Base-by-base conservation (phyloP, 1,284 basidiomycete genomes). In the Puccinia polysora region DNA sequence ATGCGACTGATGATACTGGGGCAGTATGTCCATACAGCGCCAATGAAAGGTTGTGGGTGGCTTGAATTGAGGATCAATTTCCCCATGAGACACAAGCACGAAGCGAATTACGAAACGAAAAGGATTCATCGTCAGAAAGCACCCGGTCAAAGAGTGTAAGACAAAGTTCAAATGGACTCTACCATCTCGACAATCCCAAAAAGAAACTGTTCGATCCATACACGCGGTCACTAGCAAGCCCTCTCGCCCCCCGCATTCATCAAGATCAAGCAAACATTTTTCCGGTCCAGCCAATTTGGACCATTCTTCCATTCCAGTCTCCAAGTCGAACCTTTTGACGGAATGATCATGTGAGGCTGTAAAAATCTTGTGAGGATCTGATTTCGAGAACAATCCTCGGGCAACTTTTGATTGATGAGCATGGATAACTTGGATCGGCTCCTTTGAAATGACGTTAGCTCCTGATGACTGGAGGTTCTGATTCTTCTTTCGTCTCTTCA, bases 341-440 rank as follows among this genome's bases (percentile, higher is more conserved):
- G 80, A 81, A 28, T 83, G 83, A 75, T 84, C 82, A 80, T 81
- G 82, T 0, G 81, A 81, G 0, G 81, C 81, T 36, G 75, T 77
- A 59, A 74, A 78, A 12, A 75, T 77, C 63, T 74, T 75, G 10
- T 67, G 56, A 6, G 30, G n/a, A 70, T 53, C 73, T n/a, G 49
- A 43, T 2, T 73, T 73, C 50, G 77, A 77, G 38, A 89, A 89
- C 0, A 84, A 75, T 0, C 84, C 88, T 47, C 84, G 84, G 10
- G 88, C 89, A 0, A 91, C 86, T 14, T 88, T 84, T 30, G 83
- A 86, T 0, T 85, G 86, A 78, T 92, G 90, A 0, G 86, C 88
- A 75, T 87, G 88, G 56, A 92, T 81, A 1, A 90, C 87, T 3
- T 81, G 79, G 0, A 82, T 73, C 0, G 90, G 89, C 0, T 85